Conservation (phyloP, 164 flowering plant genomes). For the Paratinospora sagittata region DNA sequence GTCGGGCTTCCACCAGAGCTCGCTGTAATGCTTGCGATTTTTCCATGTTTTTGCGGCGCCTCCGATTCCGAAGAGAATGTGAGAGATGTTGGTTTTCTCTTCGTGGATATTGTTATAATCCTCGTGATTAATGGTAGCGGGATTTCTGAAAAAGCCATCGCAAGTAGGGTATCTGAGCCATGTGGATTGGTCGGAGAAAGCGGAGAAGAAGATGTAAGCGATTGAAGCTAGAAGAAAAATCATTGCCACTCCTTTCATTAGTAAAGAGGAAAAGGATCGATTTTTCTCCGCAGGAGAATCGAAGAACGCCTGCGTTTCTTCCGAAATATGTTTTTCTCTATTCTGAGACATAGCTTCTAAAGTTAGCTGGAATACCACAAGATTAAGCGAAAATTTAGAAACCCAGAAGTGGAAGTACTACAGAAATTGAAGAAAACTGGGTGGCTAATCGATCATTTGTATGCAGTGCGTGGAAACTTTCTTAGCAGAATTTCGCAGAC, state of each 20-base stretch:
- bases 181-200: constrained; percentile 14
- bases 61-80: constrained; percentile 52
- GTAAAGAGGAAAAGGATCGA: background rate
- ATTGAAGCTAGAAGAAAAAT: constrained; percentile 25
- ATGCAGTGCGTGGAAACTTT: background rate
- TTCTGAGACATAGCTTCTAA: background rate
- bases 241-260: constrained; percentile 8
- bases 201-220: constrained; percentile 23
- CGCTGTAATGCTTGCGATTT: constrained; percentile 30
- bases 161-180: constrained; percentile 12
- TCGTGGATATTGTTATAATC: background rate
- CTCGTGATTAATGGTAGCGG: background rate
- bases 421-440: too few species aligned
- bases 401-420: too few species aligned
- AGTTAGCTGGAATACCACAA: background rate
- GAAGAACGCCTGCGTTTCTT: background rate
- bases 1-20: constrained; percentile 53
- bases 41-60: constrained; percentile 48
- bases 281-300: background rate
- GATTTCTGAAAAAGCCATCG: too few species aligned
- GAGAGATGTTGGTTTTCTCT: constrained; percentile 40
- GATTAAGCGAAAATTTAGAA: background rate
- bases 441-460: background rate
- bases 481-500: too few species aligned
- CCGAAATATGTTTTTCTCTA: background rate